Evolutionary conservation across 257 asterid species (phyloP), one percentile per base, ranked within the genome.

Genomic region (Solanum rostratum): DNA sequence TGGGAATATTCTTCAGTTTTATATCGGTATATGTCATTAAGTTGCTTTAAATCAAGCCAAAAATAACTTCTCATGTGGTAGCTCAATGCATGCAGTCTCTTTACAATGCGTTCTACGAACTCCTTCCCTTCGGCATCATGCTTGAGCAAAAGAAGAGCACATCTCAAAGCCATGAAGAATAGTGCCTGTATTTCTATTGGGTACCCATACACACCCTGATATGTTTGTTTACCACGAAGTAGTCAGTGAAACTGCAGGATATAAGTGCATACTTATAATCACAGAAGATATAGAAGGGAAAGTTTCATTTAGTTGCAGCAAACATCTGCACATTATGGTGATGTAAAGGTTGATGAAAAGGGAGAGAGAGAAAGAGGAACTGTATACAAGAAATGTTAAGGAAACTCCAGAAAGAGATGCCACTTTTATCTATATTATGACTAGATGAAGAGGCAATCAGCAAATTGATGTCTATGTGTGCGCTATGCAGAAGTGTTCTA

Each of bases 1-100:
- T 92, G 94, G n/a, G 96, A 92, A 84, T 92, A 92, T 86, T 92
- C 93, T 88, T 92, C 96, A 3, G 96, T 92, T 89, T 92, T 92
- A 65, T 87, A 92, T 66, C 96, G 83, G 62, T 92, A 92, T 68
- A 92, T 92, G 83, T 90, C 93, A 85, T 92, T 92, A 8, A 92
- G 92, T 83, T 92, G 92, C 89, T 92, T 92, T 87, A 89, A 80
- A 55, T 92, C 96, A 79, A 92, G 50, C 96, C 96, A 92, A 87
- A 92, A 92, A 90, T 92, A 92, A 79, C 88, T 90, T 86, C 96
- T 91, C 94, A 92, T 92, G 92, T 92, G 94, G 79, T 90, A 92
- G 83, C 91, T 92, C 90, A 92, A 90, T 7, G 96, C 96, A 85
- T 87, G 92, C 53, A 92, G 91, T 53, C 96, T 92, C 90, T 91